Base-by-base conservation (phyloP, 2,329 filamentous ascomycete genomes). In the Aspergillus novoparasiticus region DNA sequence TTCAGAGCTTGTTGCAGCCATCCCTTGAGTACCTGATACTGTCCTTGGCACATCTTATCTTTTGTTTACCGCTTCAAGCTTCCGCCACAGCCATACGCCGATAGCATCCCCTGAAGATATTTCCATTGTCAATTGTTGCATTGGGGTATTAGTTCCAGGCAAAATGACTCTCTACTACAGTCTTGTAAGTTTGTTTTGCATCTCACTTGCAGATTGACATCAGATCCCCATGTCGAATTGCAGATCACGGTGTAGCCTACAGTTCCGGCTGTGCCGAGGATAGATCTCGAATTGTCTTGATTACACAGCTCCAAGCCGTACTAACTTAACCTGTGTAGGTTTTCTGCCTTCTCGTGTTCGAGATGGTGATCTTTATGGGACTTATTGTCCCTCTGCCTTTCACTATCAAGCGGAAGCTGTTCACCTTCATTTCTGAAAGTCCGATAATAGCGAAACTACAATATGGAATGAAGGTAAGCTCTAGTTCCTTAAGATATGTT, bases 351-450 rank as follows among this genome's bases (percentile, higher is more conserved):
- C 69, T 84, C 68, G 77, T 84, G 63, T 71, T 80, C 56, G 82
- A 84, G 78, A 84, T 84, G 81, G 75, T 62, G 39, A 77, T 84
- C 64, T 84, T 84, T 68, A 71, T 82, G 68, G 76, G 77, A 66
- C 80, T 84, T 69, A 83, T 84, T 80, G 78, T 99, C 61, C 95
- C 95, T 28, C 86, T 98, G 72, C 95, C 95, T 53, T 97, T 96
- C 83, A 89, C 86, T 68, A 80, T 91, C 78, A 93, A 92, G 81
- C 89, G 93, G 76, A 92, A 88, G 83, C 88, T 97, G 76, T 97
- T 97, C 78, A 93, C 90, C 73, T 99, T 99, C 87, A 94, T 99
- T 76, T 97, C 94, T 59, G 92, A 94, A 76, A 96, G 90, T 76
- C 90, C 87, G 5, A 75, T 90, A 53, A 86, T 99, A 63, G 95